A percentile compares a stretch with the other conserved stretches of the same genome.
Evolutionary conservation across 2,329 filamentous ascomycete genomes (phyloP).

Genomic region (Aspergillus fumigatiaffinis): DNA sequence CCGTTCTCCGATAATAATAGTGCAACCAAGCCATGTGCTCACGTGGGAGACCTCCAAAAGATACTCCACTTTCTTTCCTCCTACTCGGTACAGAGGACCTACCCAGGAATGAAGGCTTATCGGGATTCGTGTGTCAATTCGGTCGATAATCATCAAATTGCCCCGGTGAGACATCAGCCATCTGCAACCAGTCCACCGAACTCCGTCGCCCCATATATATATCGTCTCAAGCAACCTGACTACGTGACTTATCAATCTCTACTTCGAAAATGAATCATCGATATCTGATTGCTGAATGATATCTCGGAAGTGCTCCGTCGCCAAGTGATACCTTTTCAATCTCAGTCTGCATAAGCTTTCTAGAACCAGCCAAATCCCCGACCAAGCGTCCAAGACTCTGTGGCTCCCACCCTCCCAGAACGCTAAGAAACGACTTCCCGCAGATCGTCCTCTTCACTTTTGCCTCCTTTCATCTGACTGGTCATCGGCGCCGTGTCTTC

Average conservation of each 20-base stretch:
- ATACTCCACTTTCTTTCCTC: background rate
- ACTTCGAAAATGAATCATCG: background rate
- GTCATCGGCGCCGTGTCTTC: slow-evolving; percentile 6
- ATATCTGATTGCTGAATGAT: background rate
- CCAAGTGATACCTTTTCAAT: background rate
- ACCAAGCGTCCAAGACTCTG: too few species aligned
- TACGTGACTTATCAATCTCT: background rate
- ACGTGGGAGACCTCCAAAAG: background rate
- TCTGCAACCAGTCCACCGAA: too few species aligned
- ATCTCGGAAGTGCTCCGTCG: background rate
- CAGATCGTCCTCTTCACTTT: background rate
- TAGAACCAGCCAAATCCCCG: background rate
- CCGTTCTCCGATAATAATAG: too few species aligned
- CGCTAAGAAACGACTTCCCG: background rate
- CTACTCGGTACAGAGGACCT: background rate
- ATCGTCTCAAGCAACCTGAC: background rate
- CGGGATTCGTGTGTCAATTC: background rate
- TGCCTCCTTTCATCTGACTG: slow-evolving; percentile 4
- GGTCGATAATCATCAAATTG: background rate
- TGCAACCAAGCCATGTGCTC: background rate
- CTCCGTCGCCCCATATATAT: too few species aligned
- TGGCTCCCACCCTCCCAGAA: background rate
- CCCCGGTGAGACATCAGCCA: too few species aligned
- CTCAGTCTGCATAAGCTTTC: background rate
- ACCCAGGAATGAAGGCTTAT: background rate